These are phyloP conservation scores for Tulasnella calospora DNA, from an alignment of 768 basidiomycete species.

Conservation along the genomic window DNA sequence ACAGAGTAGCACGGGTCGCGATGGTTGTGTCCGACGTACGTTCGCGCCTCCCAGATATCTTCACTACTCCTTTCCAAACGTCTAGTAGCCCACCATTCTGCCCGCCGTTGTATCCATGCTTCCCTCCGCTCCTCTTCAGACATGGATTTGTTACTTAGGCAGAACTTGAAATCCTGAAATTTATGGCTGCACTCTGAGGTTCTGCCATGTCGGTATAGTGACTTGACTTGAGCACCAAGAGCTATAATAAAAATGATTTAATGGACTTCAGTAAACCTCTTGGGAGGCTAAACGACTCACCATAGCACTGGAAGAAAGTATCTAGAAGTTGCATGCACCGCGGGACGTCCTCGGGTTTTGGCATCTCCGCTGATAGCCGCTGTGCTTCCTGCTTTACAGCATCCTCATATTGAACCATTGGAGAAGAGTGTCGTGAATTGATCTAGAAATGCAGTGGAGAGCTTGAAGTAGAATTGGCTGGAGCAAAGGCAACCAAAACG, in stretches of 20 bases:
- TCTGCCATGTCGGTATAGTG: constrained; percentile 80
- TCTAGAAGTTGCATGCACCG: constrained; percentile 74
- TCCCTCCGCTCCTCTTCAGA: constrained; percentile 72
- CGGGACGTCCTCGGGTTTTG: constrained; percentile 73
- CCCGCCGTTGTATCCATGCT: constrained; percentile 78
- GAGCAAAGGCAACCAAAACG: neutral
- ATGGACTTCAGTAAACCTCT: neutral
- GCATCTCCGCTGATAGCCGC: constrained; percentile 60
- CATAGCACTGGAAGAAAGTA: constrained; percentile 64
- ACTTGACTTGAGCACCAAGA: constrained; percentile 72
- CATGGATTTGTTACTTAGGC: constrained; percentile 74
- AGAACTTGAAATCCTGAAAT: constrained; percentile 92
- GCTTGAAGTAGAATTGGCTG: too few species aligned
- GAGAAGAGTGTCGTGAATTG: neutral
- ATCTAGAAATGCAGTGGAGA: too few species aligned
- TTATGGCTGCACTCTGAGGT: constrained; percentile 68
- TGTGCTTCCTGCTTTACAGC: constrained; percentile 63
- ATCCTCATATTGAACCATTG: constrained; percentile 45
- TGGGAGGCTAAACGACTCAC: constrained; percentile 38
- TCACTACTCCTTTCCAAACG: constrained; percentile 79
- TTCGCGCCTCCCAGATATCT: constrained; percentile 87
- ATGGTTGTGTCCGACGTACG: constrained; percentile 46
- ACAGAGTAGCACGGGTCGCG: neutral
- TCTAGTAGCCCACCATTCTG: constrained; percentile 90
- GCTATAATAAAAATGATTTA: constrained; percentile 42